These are phyloP conservation scores for Hordeum marinum DNA, from an alignment of 176 grass and related monocot species.

Conservation along the genomic window DNA sequence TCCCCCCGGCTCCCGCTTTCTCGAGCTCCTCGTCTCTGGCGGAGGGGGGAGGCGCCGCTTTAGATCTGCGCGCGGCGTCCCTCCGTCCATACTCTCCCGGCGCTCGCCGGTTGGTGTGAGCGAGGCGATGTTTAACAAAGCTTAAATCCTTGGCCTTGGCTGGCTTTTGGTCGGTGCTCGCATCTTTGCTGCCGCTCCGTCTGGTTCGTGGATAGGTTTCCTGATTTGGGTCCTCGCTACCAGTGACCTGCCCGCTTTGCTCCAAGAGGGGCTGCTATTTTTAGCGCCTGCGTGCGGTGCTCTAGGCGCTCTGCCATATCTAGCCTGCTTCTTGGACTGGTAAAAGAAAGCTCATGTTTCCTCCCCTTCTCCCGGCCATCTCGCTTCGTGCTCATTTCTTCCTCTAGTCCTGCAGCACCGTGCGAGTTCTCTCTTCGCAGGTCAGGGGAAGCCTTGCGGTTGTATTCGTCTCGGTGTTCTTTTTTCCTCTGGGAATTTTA, in stretches of 20 bases:
- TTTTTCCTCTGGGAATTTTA: neutral
- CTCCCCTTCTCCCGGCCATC: neutral
- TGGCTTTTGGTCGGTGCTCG: conserved; percentile 34
- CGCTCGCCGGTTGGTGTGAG: conserved; percentile 19
- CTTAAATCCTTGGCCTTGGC: neutral
- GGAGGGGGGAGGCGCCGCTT: neutral
- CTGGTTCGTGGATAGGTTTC: conserved; percentile 36
- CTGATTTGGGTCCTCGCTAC: conserved; percentile 27
- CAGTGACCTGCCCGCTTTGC: conserved; percentile 10
- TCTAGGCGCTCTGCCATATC: neutral
- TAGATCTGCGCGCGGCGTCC: conserved; percentile 32
- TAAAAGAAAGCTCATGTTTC: neutral
- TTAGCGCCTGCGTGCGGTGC: neutral
- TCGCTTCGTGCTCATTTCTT: neutral
- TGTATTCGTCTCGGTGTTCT: neutral
- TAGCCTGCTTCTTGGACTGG: neutral
- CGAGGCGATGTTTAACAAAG: conserved; percentile 19
- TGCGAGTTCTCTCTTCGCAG: neutral
- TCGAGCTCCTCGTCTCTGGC: neutral
- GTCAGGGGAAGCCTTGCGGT: neutral
- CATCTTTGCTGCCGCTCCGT: neutral
- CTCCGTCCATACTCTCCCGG: conserved; percentile 22
- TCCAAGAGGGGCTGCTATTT: conserved; percentile 31
- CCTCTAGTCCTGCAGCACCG: neutral
- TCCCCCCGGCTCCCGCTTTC: neutral